These are phyloP conservation scores for Blastobotrys chiropterorum DNA, from an alignment of 805 yeast species.

Conservation along the genomic window DNA sequence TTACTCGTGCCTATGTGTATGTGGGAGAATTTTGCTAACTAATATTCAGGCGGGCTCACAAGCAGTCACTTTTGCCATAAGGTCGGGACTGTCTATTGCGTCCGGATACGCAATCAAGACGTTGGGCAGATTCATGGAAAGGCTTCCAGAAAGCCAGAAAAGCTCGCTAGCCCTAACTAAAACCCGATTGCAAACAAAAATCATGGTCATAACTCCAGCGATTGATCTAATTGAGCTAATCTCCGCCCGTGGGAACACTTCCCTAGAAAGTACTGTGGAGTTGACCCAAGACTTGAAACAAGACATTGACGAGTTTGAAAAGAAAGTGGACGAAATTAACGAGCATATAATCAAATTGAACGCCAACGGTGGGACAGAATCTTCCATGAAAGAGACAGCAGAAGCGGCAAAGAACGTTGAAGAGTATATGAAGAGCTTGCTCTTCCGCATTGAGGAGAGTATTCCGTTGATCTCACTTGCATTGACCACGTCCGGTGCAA, in stretches of 20 bases:
- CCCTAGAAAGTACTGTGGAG: constrained; percentile 45
- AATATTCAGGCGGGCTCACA: constrained; percentile 57
- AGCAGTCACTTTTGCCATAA: constrained; percentile 72
- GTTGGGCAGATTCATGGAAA: constrained; percentile 48
- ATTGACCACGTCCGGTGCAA: constrained; percentile 62
- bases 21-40: background rate
- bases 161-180: constrained; percentile 37
- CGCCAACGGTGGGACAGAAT: constrained; percentile 19
- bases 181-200: constrained; percentile 47
- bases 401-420: constrained; percentile 42
- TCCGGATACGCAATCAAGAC: constrained; percentile 66
- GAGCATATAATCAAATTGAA: constrained; percentile 16
- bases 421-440: constrained; percentile 40
- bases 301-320: constrained; percentile 52
- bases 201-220: constrained; percentile 56
- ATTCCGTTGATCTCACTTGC: constrained; percentile 65
- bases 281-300: constrained; percentile 49
- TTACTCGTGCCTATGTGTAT: background rate
- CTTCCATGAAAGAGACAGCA: constrained; percentile 24
- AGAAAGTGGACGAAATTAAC: constrained; percentile 38
- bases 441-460: constrained; percentile 54
- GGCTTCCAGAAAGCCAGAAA: constrained; percentile 48
- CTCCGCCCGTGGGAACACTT: constrained; percentile 26
- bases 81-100: constrained; percentile 70
- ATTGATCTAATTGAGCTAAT: constrained; percentile 61